Base-by-base conservation (phyloP, 2,329 filamentous ascomycete species). In the Paecilomyces sp. region DNA sequence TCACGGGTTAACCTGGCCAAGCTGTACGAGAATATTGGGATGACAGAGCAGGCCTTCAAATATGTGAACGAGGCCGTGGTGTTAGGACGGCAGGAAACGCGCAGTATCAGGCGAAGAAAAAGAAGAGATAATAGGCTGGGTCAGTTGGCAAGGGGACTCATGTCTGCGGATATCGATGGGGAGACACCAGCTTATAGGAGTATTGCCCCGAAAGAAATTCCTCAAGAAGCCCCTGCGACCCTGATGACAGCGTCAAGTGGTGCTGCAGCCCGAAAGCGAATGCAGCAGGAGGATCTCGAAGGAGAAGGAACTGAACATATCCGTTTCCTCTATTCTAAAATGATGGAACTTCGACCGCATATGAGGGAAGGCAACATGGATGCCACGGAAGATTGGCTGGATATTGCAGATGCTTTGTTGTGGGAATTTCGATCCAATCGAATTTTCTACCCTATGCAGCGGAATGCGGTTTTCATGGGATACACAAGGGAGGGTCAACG, bases 1-100 rank as follows among this genome's bases (percentile, higher is more conserved):
- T 90, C 91, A 47, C 87, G 91, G 47, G 85, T 90, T 31, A 85
- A 91, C 66, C 80, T 97, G 9, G 91, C 91, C 12, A 92, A 89
- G 67, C 85, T 97, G 73, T 96, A 95, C 68, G 91, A 95, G 71
- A 85, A 83, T 63, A 83, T 83, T 53, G 87, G 87, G 63, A 85
- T 88, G 75, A 86, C 84, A 24, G 88, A 92, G 67, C 86, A 91
- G 67, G 92, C 92, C 1, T 84, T 92, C 60, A 86, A 89, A 61
- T 84, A 92, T 56, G 85, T 90, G 55, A 88, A 88, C 34, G 88
- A 95, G 70, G 87, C 90, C 8, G 83, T 93, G 65, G 80, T 85
- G 33, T 77, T 92, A 31, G 81, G 81, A n/a, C 76, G 77, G 70
- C 73, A 74, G 58, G 74, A 76, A 62, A 70, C 63, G 55, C 22